Conservation (phyloP, 768 basidiomycete species). For the Amanita muscaria region DNA sequence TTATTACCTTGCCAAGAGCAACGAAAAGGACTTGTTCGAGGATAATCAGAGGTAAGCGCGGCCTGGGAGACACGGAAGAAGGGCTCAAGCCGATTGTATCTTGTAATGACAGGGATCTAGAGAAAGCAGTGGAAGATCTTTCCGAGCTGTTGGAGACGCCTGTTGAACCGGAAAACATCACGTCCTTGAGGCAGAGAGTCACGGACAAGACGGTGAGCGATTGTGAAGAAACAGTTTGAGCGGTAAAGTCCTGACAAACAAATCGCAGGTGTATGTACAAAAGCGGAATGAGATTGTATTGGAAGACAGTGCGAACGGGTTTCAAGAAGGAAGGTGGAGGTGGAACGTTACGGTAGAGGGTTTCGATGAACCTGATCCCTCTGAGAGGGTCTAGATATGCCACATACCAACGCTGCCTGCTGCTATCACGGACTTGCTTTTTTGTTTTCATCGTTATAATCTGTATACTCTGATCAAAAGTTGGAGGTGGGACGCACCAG, state of each 20-base stretch:
- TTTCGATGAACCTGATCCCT: constrained; percentile 44
- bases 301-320: constrained; percentile 89
- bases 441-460: too few species aligned
- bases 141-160: constrained; percentile 90
- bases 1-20: constrained; percentile 85
- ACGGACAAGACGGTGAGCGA: constrained; percentile 85
- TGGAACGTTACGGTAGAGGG: constrained; percentile 73
- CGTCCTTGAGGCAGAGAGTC: constrained; percentile 78
- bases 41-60: constrained; percentile 80
- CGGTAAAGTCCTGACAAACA: too few species aligned
- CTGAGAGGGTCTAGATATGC: not conserved
- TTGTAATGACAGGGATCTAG: constrained; percentile 73
- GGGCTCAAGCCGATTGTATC: too few species aligned
- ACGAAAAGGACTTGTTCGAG: constrained; percentile 92
- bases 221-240: too few species aligned
- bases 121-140: constrained; percentile 90
- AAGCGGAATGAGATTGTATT: constrained; percentile 93
- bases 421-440: too few species aligned
- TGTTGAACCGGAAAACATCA: constrained; percentile 78
- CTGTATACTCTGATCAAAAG: too few species aligned
- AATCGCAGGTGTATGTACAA: constrained; percentile 70
- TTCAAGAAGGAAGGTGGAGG: constrained; percentile 75
- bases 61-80: too few species aligned
- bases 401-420: too few species aligned
- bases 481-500: too few species aligned